Conservation (phyloP, 2,329 filamentous ascomycete species). For the Phyllosticta citribraziliensis region DNA sequence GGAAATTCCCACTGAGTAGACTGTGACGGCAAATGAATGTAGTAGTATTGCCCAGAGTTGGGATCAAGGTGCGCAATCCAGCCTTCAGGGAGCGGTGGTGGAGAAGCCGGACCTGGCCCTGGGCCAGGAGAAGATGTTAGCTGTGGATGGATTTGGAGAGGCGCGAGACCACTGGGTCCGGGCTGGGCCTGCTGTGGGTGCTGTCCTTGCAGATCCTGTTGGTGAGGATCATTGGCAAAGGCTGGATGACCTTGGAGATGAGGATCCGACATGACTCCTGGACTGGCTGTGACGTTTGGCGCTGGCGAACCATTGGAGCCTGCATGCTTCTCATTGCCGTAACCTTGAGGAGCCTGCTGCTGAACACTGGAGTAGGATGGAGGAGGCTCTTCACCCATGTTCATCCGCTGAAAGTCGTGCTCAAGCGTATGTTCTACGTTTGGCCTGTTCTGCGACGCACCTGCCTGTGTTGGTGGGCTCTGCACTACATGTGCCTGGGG, state of each 20-base stretch:
- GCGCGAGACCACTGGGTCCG: constrained; percentile 24
- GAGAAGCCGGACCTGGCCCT: constrained; percentile 61
- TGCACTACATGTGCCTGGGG: constrained; percentile 24
- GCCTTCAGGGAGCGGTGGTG: constrained; percentile 87
- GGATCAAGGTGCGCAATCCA: constrained; percentile 97
- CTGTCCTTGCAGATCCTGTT: constrained; percentile 35
- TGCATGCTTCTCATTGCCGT: constrained; percentile 69
- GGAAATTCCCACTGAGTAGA: constrained; percentile 99
- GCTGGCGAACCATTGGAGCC: constrained; percentile 28
- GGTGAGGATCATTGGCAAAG: constrained; percentile 73
- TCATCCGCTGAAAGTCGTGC: constrained; percentile 75
- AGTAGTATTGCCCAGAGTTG: constrained; percentile 96
- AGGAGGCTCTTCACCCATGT: constrained; percentile 72
- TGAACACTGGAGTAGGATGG: constrained; percentile 85
- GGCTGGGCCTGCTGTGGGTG: constrained; percentile 33
- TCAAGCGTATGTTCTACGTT: constrained; percentile 57
- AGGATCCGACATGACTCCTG: constrained; percentile 26
- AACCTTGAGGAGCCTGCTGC: constrained; percentile 40
- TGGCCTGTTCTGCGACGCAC: constrained; percentile 19
- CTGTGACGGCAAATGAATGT: constrained; percentile 90
- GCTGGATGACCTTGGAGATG: constrained; percentile 62
- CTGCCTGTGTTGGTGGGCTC: constrained; percentile 30
- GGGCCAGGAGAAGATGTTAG: constrained; percentile 22
- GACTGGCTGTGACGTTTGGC: constrained; percentile 19
- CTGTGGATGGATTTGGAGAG: constrained; percentile 30